Evolutionary conservation across 768 basidiomycete genomes (phyloP), one percentile per base, ranked within the genome.

Genomic region (Collybia mongolica): DNA sequence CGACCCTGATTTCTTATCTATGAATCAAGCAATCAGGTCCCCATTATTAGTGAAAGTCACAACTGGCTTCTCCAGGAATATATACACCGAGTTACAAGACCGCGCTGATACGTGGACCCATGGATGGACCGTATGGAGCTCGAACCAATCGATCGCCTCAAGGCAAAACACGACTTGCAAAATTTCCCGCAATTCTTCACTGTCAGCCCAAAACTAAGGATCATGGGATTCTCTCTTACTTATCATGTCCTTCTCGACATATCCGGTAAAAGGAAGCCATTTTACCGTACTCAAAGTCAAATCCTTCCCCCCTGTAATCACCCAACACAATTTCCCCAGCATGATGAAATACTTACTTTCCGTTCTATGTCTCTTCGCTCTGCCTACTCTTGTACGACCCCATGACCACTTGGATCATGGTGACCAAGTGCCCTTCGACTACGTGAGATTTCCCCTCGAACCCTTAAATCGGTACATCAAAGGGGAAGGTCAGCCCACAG

Each of bases 361-460:
- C 11, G 32, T 12, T 9, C 11, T 32, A 39, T 48, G 71, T 19
- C 46, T 62, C 22, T 35, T 67, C 42, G 44, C 64, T 49, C 57
- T 58, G 23, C 57, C 55, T 24, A 50, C 61, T 32, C 69, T 60
- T 20, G 32, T 32, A 9, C 58, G 64, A 44, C 68, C 61, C 20
- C 59, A 72, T 32, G 73, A 60, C 6, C 72, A 76, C 50, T 65
- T 71, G 20, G 63, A 66, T 45, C 72, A 80, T 39, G 66, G 67
- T 18, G 69, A 75, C 15, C 86, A 89, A 62, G 71, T 84, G 56
- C 86, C 87, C 38, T 63, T 86, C 38, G 84, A 78, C 55, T 88
- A 86, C 59, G 75, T 84, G 55, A 80, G 77, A 42, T 88, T 76
- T 57, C 88, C 87, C 9, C 79, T 75, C 62, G 79, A 86, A 58